Evolutionary conservation across 352 stramenopile species (phyloP).

Genomic region (Globisporangium iwayamae): DNA sequence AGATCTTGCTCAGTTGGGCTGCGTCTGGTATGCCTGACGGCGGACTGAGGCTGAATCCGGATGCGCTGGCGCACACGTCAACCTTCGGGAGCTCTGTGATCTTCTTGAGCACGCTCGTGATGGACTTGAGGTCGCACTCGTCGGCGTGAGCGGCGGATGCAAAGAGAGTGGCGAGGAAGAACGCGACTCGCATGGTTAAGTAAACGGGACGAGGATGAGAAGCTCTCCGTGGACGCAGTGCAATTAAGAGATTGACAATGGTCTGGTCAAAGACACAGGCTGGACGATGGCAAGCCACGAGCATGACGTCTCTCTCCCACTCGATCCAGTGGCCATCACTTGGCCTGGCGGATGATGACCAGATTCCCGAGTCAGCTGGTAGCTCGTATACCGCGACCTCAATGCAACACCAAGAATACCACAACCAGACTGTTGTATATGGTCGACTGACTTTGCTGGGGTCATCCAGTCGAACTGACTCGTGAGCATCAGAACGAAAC

Average conservation of each 20-base stretch:
- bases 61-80: background rate
- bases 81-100: conserved; percentile 3
- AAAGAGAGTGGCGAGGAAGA: background rate
- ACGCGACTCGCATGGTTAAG: background rate
- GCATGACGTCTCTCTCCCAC: background rate
- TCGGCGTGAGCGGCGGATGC: background rate
- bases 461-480: background rate
- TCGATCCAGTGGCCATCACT: background rate
- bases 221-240: no score
- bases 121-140: background rate
- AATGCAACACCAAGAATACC: background rate
- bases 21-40: background rate
- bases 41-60: conserved; percentile 5
- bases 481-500: background rate
- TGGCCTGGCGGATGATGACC: background rate
- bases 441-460: background rate
- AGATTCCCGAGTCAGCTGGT: background rate
- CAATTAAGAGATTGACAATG: background rate
- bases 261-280: no score
- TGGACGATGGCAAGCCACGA: background rate
- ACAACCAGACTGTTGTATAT: background rate
- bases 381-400: background rate
- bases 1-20: background rate
- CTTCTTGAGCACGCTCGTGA: conserved; percentile 3
- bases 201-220: background rate